phyloP scores from a whole-genome alignment of 2,329 filamentous ascomycete genomes.

The Colletotrichum karsti region DNA sequence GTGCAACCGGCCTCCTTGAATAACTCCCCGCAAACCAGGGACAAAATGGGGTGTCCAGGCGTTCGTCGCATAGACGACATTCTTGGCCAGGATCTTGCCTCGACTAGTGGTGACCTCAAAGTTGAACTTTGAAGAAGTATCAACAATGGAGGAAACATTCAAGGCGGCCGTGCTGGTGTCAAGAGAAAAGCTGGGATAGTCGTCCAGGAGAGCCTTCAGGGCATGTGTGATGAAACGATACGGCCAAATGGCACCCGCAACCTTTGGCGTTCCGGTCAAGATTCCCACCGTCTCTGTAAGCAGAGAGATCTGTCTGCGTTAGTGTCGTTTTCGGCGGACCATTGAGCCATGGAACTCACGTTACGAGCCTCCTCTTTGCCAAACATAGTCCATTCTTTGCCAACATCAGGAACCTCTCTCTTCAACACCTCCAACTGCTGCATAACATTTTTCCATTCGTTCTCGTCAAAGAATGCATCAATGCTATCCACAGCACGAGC shows the following conservation, averaged over 20 bases:
- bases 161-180: background rate
- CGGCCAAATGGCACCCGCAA: background rate
- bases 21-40: background rate
- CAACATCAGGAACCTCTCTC: background rate
- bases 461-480: background rate
- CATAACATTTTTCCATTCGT: background rate
- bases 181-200: background rate
- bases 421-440: background rate
- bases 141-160: background rate
- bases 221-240: background rate
- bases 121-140: background rate
- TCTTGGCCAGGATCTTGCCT: background rate
- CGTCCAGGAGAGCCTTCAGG: background rate
- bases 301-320: background rate
- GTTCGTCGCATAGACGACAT: background rate
- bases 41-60: background rate
- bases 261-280: background rate
- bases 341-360: background rate
- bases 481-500: background rate
- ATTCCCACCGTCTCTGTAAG: background rate
- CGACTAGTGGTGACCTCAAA: background rate
- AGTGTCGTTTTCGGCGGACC: background rate
- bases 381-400: background rate
- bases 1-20: background rate
- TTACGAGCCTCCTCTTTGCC: background rate